Conservation (phyloP, 495 filamentous ascomycete genomes). For the Aspergillus homomorphus region DNA sequence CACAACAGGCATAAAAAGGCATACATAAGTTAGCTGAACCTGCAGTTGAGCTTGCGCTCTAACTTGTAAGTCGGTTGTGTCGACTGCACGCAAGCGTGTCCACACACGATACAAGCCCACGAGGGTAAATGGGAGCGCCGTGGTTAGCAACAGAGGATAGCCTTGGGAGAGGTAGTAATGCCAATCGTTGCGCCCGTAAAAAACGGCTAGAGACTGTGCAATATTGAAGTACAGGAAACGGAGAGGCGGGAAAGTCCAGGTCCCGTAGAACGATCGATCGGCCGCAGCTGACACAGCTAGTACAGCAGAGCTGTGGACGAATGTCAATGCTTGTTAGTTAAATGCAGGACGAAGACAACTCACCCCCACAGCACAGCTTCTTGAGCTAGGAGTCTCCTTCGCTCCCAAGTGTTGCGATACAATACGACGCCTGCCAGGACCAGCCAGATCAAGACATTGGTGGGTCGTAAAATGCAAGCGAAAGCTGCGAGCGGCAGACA, state of each 20-base stretch:
- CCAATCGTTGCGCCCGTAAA: constrained; percentile 89
- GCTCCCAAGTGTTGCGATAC: constrained; percentile 34
- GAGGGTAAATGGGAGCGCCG: constrained; percentile 71
- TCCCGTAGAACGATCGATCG: constrained; percentile 79
- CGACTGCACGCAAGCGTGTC: constrained; percentile 25
- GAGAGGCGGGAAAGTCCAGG: constrained; percentile 87
- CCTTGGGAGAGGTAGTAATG: constrained; percentile 94
- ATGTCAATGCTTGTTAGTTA: constrained; percentile 10
- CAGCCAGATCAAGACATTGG: constrained; percentile 84
- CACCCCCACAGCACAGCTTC: constrained; percentile 69
- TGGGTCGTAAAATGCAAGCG: constrained; percentile 86
- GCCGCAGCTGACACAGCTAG: constrained; percentile 61
- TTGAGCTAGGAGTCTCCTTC: constrained; percentile 53
- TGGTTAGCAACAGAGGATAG: constrained; percentile 81
- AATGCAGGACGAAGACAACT: constrained; percentile 20
- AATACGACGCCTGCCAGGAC: constrained; percentile 49
- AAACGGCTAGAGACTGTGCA: constrained; percentile 75
- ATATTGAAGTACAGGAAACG: constrained; percentile 93
- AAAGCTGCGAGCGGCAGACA: constrained; percentile 74
- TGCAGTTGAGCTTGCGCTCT: constrained; percentile 32
- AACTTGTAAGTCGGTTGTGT: constrained; percentile 15
- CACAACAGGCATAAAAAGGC: constrained; percentile 54
- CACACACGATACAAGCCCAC: constrained; percentile 60
- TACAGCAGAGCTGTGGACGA: constrained; percentile 43
- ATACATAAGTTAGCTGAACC: constrained; percentile 59